Conservation (phyloP, 2,329 filamentous ascomycete genomes). For the Periconia macrospinosa region DNA sequence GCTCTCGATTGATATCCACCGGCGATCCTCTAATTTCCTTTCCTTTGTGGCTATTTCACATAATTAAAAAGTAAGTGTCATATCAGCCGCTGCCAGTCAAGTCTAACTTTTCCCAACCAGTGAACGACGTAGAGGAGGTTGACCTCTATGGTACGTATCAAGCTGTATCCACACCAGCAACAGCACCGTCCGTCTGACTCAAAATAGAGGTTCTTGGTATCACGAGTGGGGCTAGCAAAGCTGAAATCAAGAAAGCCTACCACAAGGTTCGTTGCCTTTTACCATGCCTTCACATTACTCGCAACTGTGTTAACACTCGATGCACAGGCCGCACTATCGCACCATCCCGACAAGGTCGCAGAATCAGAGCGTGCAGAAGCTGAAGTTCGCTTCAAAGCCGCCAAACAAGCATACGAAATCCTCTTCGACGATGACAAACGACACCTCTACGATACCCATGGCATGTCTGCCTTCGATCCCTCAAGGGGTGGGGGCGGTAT, state of each 20-base stretch:
- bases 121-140: constrained; percentile 50
- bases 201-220: constrained; percentile 77
- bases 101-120: constrained; percentile 18
- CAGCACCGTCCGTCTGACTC: constrained; percentile 25
- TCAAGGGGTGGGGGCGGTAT: constrained; percentile 62
- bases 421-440: constrained; percentile 94
- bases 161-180: neutral
- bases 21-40: neutral
- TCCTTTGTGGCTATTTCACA: neutral
- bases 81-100: neutral
- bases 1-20: neutral
- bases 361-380: constrained; percentile 82
- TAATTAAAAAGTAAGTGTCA: neutral
- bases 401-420: constrained; percentile 96
- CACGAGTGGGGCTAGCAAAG: constrained; percentile 68
- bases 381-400: constrained; percentile 88
- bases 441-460: constrained; percentile 86
- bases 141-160: constrained; percentile 58
- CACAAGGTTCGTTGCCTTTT: constrained; percentile 68
- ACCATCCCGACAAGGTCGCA: constrained; percentile 94
- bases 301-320: neutral
- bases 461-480: constrained; percentile 93
- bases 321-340: constrained; percentile 74
- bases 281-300: constrained; percentile 5
- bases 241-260: constrained; percentile 93